phyloP scores from a whole-genome alignment of 495 filamentous ascomycete genomes.

The Lophiotrema nucula region DNA sequence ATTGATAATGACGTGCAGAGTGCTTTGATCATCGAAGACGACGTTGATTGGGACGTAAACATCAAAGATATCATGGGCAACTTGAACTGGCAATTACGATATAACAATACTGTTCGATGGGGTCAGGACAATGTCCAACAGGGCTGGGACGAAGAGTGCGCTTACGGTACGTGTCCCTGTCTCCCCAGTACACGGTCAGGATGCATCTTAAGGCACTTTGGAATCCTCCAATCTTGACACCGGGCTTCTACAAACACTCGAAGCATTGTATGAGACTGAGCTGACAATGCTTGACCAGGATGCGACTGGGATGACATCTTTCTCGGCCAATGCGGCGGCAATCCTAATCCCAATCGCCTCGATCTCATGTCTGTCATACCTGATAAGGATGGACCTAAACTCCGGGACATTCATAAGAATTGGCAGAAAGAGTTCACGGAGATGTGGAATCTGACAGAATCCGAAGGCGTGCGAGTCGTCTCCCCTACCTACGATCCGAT shows the following conservation, averaged over 20 bases:
- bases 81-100: slow-evolving; percentile 18
- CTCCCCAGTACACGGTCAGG: too few relatives aligned
- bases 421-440: slow-evolving; percentile 15
- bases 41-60: slow-evolving; percentile 50
- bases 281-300: neutral
- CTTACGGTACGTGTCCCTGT: slow-evolving; percentile 21
- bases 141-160: slow-evolving; percentile 19
- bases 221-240: too few relatives aligned
- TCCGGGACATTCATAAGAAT: neutral
- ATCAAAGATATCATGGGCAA: slow-evolving; percentile 40
- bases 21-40: slow-evolving; percentile 51
- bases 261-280: too few relatives aligned
- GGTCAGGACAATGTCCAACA: slow-evolving; percentile 15
- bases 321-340: slow-evolving; percentile 21
- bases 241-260: neutral
- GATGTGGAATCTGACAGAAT: slow-evolving; percentile 10
- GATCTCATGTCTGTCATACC: slow-evolving; percentile 8
- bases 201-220: too few relatives aligned
- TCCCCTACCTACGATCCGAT: slow-evolving; percentile 14
- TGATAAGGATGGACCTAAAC: slow-evolving; percentile 8
- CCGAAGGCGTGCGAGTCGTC: slow-evolving; percentile 12
- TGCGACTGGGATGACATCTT: slow-evolving; percentile 32
- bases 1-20: slow-evolving; percentile 45
- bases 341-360: slow-evolving; percentile 12
- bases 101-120: slow-evolving; percentile 28